phyloP scores from a whole-genome alignment of 768 basidiomycete species.

The Coprinellus micaceus region DNA sequence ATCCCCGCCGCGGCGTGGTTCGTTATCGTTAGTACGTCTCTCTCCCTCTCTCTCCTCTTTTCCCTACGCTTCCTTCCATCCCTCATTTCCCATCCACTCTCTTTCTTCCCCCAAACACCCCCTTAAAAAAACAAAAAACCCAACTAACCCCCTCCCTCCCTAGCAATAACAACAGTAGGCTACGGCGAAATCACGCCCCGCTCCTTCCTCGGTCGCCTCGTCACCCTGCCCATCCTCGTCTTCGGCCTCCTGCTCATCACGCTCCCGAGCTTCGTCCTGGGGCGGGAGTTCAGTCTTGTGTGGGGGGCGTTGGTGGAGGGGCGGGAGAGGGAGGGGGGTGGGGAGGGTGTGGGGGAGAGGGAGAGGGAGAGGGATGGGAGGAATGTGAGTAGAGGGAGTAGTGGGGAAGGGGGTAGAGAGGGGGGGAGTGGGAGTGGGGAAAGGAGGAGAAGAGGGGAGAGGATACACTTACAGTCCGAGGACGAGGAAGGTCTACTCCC shows the following conservation, averaged over 20 bases:
- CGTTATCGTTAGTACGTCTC: conserved; percentile 69
- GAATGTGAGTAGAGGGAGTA: not conserved
- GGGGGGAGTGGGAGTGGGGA: not conserved
- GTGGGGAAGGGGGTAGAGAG: not conserved
- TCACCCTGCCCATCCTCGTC: conserved; percentile 82
- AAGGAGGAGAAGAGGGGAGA: too few relatives aligned
- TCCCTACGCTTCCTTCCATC: not conserved
- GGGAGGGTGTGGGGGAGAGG: conserved; percentile 9
- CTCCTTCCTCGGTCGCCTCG: conserved; percentile 79
- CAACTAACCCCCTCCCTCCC: not conserved
- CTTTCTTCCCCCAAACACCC: not conserved
- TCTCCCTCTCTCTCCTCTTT: not conserved
- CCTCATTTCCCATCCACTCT: not conserved
- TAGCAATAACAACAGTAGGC: conserved; percentile 85
- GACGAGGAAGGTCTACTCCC: too few relatives aligned
- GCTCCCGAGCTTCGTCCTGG: conserved; percentile 87
- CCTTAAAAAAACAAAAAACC: not conserved
- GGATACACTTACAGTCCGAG: too few relatives aligned
- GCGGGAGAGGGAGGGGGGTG: conserved; percentile 24
- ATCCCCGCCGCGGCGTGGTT: conserved; percentile 60
- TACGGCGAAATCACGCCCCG: conserved; percentile 91
- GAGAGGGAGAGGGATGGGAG: not conserved
- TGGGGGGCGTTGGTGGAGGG: conserved; percentile 77
- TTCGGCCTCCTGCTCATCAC: conserved; percentile 89
- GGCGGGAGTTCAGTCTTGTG: conserved; percentile 84